phyloP scores from a whole-genome alignment of 2,329 filamentous ascomycete species.

The Celoporthe dispersa region DNA sequence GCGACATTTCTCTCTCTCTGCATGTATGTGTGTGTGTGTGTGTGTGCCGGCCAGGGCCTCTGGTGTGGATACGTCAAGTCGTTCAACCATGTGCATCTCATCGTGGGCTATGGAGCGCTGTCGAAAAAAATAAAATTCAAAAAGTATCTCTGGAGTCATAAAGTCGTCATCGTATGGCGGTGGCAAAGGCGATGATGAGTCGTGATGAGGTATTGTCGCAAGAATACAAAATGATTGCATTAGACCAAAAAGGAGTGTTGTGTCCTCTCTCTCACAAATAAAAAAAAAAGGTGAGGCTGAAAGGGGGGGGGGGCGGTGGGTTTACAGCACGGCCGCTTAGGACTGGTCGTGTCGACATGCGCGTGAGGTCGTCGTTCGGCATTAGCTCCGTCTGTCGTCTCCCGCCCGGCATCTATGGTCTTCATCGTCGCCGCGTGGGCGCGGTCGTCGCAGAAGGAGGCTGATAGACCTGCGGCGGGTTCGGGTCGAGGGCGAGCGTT shows the following conservation, averaged over 20 bases:
- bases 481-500: constrained; percentile 38
- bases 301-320: no score
- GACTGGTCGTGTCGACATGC: constrained; percentile 16
- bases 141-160: constrained; percentile 14
- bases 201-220: constrained; percentile 29
- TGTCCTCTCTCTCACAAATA: neutral
- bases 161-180: constrained; percentile 33
- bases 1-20: constrained; percentile 16
- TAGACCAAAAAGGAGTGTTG: constrained; percentile 16
- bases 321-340: neutral
- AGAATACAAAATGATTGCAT: constrained; percentile 28
- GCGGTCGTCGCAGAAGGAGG: constrained; percentile 36
- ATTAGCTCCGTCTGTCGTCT: constrained; percentile 28
- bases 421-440: constrained; percentile 30
- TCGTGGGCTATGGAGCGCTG: constrained; percentile 11
- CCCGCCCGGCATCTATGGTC: no score
- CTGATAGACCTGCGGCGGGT: constrained; percentile 40
- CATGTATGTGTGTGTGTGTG: no score
- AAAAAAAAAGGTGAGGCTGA: no score
- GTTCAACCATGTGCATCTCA: constrained; percentile 59
- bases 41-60: constrained; percentile 28
- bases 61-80: constrained; percentile 44
- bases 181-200: constrained; percentile 27
- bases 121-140: constrained; percentile 14
- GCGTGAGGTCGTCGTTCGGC: constrained; percentile 22